Evolutionary conservation across 345 rosid genomes (phyloP), one percentile per base, ranked within the genome.

Genomic region (Brassica carinata): DNA sequence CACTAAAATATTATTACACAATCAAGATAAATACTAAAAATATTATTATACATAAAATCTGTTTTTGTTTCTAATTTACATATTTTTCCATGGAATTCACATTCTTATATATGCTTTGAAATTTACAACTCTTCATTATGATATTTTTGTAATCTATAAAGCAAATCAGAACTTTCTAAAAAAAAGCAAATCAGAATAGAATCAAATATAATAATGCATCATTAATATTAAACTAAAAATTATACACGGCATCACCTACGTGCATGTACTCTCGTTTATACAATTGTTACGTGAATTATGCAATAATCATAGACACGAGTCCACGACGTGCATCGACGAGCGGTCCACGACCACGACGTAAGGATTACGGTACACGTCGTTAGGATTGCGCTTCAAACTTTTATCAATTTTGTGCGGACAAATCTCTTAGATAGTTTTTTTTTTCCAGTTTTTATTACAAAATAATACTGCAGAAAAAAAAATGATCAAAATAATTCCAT

Each of bases 311-410:
- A 43, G 45, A 19, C 83, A 18, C 30, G 30, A 27, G 30, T 27
- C 30, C 30, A 27, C 79, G 75, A 74, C 79, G 83, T 80, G 79
- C 76, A 69, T 74, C 75, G 67, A 80, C 72, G 83, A 74, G 83
- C 75, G 76, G 76, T 53, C 36, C 78, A 74, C 79, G 58, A 43
- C 78, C 65, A 69, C 65, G 23, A 69, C 79, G 71, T 79, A 80
- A 61, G n/a, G 36, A 27, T 78, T 64, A 78, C 77, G 72, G 67
- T 65, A 70, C 75, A 77, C 74, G 62, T 61, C 81, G 63, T 77
- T 13, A 62, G 55, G 65, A 38, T 65, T 38, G 65, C 73, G 77
- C 19, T 72, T 79, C 74, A 57, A n/a, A 19, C 11, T 59, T 48
- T 36, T 30, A 27, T 61, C 62, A 11, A 18, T 18, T 18, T 18